Conservation (phyloP, 306 rosid species). For the Glycine tomentella region DNA sequence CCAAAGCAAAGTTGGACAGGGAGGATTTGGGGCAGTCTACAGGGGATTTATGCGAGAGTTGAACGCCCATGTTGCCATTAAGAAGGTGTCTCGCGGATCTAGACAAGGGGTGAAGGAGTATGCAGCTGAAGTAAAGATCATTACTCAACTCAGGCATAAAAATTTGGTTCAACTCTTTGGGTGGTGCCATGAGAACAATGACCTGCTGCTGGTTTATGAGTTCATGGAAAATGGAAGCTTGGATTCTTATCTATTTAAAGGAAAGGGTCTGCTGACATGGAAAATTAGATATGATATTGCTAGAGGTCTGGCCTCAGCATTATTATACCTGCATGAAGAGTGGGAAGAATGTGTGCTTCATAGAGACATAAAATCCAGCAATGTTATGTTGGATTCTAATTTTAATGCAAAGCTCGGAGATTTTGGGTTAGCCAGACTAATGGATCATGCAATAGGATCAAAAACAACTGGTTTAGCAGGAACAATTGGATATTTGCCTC, state of each 20-base stretch:
- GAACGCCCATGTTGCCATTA: not conserved
- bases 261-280: not conserved
- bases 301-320: not conserved
- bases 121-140: not conserved
- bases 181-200: not conserved
- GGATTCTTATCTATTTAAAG: not conserved
- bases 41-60: not conserved
- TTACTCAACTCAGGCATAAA: not conserved
- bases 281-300: not conserved
- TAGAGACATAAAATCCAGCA: too few relatives aligned
- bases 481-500: too few relatives aligned
- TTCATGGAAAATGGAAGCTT: not conserved
- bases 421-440: too few relatives aligned
- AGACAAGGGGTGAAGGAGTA: not conserved
- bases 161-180: not conserved
- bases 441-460: too few relatives aligned
- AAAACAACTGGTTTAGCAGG: too few relatives aligned
- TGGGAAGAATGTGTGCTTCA: too few relatives aligned
- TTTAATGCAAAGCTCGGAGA: too few relatives aligned
- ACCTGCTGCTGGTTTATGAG: too few relatives aligned
- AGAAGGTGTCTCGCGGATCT: not conserved
- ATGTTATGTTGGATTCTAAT: too few relatives aligned
- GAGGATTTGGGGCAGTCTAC: constrained; percentile 15
- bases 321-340: too few relatives aligned
- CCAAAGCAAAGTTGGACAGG: constrained; percentile 50